Base-by-base conservation (phyloP, 2,329 filamentous ascomycete species). In the Ramularia endophylla region DNA sequence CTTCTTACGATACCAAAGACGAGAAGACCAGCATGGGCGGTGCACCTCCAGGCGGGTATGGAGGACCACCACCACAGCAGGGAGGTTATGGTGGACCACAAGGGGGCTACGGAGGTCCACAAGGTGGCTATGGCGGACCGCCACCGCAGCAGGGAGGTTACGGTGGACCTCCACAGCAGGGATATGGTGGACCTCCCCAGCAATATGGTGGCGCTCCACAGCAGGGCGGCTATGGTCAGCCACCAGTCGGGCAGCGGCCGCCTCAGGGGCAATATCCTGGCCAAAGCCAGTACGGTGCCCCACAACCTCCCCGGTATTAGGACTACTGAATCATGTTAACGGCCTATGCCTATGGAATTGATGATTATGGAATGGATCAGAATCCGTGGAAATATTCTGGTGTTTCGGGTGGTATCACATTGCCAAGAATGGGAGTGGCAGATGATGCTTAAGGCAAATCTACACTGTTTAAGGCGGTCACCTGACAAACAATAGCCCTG, bases 1-100 rank as follows among this genome's bases (percentile, higher is more conserved):
- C 72, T 17, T 78, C 75, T 15, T 83, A 83, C 51, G 79, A 83
- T 50, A 72, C 70, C 52, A 79, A 82, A 60, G 79, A 83, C 49
- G 80, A 83, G 61, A 77, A 78, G 60, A 38, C 51, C 2, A 39
- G 48, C 43, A 55, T 58, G 52, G 47, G 51, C 16, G 53, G 55
- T 22, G 60, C 60, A 25, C 52, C 42, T 16, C 58, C 53, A 13
- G 60, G 59, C 7, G 55, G 56, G 8, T 59, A 60, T 39, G 58
- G 60, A 4, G 55, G 51, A 28, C 58, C 58, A 15, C 54, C 50
- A n/a, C 58, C 55, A 28, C 59, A 52, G 22, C 61, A 55, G 13
- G 51, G 40, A 40, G 33, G 39, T 17, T 58, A 56, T 5, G 53
- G 53, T 29, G 56, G 52, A 11, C 22, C 22, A 25, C 22, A n/a